Percentiles rank a stretch among this genome's conserved stretches.
Evolutionary conservation across 768 basidiomycete genomes (phyloP).

Genomic region (Psilocybe azurescens): DNA sequence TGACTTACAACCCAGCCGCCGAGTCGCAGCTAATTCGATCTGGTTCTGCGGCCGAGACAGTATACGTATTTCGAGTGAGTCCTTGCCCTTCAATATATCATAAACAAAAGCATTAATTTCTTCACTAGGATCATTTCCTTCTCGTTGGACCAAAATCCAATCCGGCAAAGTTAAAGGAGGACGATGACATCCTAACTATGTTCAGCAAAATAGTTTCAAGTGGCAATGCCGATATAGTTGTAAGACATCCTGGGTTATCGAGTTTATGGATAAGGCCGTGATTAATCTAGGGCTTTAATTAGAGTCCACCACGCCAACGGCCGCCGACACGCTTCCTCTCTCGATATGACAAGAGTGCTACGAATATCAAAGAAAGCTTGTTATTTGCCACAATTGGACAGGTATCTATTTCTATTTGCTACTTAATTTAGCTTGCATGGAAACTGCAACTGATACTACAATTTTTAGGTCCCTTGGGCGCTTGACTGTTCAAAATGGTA

Average conservation of each 20-base stretch:
- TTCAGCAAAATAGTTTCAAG: constrained; percentile 50
- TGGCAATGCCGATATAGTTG: constrained; percentile 49
- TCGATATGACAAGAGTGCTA: constrained; percentile 63
- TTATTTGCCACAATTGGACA: constrained; percentile 57
- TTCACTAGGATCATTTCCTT: constrained; percentile 49
- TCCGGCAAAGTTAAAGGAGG: constrained; percentile 42
- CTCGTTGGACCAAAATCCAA: constrained; percentile 54
- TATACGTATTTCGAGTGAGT: constrained; percentile 53
- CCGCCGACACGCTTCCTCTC: constrained; percentile 55
- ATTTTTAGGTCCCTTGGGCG: constrained; percentile 57
- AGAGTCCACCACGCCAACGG: constrained; percentile 33
- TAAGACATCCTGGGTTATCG: constrained; percentile 22
- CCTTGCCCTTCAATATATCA: not conserved
- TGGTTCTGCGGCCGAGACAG: constrained; percentile 36
- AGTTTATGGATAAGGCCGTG: too few relatives aligned
- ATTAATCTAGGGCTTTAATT: not conserved
- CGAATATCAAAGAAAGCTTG: constrained; percentile 60
- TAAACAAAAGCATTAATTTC: not conserved
- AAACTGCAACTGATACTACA: not conserved
- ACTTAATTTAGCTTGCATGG: too few relatives aligned
- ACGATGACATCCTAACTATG: constrained; percentile 43
- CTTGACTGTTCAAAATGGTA: constrained; percentile 59
- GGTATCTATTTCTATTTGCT: constrained; percentile 26
- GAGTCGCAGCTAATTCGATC: constrained; percentile 41
- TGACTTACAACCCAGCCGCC: constrained; percentile 59